Evolutionary conservation across 2,329 filamentous ascomycete species (phyloP).

Genomic region (Aspergillus transmontanensis): DNA sequence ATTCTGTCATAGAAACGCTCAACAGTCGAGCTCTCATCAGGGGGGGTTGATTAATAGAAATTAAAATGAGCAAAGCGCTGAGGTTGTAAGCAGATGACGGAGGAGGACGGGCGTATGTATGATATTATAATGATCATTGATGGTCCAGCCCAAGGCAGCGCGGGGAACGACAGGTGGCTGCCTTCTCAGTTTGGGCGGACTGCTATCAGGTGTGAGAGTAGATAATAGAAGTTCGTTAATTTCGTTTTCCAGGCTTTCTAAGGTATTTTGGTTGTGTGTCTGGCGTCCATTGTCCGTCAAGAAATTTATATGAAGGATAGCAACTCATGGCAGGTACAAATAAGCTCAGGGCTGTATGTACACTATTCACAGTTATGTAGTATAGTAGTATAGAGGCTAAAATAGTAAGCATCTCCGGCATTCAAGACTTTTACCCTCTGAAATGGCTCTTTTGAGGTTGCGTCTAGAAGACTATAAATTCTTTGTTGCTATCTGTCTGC

Average conservation of each 20-base stretch:
- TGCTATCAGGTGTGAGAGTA: not conserved
- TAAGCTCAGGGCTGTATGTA: not conserved
- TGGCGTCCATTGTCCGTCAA: not conserved
- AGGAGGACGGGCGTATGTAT: not conserved
- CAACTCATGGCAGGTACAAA: not conserved
- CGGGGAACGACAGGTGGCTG: not conserved
- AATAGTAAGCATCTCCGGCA: not conserved
- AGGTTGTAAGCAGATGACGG: not conserved
- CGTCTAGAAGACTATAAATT: not conserved
- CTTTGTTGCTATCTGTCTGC: not conserved
- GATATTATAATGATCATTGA: conserved; percentile 1
- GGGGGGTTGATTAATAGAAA: not conserved
- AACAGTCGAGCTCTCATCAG: not conserved
- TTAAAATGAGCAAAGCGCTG: not conserved
- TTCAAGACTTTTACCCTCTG: too few species aligned
- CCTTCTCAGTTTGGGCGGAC: not conserved
- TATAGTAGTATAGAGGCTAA: not conserved
- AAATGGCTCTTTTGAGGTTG: not conserved
- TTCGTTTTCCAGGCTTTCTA: not conserved
- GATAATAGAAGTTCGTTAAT: not conserved
- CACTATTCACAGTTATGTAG: not conserved
- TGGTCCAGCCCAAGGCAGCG: not conserved
- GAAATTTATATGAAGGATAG: not conserved
- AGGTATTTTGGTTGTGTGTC: not conserved
- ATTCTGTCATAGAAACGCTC: conserved; percentile 44